Conservation (phyloP, 2,329 filamentous ascomycete genomes). For the Ustulina deusta region DNA sequence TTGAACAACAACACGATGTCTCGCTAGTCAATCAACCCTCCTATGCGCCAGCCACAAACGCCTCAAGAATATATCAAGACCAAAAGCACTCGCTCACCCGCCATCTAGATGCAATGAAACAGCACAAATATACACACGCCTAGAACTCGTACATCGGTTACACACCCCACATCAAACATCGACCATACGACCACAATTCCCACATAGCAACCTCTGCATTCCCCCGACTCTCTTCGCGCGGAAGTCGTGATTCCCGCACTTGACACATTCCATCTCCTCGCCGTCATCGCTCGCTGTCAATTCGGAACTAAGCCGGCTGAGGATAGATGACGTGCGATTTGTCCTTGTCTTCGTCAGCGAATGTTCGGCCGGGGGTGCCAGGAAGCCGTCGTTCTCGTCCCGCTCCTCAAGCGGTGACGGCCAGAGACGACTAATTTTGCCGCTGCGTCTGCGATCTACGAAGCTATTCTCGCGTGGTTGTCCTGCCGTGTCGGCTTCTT, state of each 20-base stretch:
- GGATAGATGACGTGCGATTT: slow-evolving; percentile 55
- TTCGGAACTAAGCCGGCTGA: slow-evolving; percentile 70
- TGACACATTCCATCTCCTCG: slow-evolving; percentile 65
- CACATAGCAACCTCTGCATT: slow-evolving; percentile 70
- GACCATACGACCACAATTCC: slow-evolving; percentile 60
- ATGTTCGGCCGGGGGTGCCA: slow-evolving; percentile 37
- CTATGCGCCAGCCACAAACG: neutral
- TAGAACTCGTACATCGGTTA: neutral
- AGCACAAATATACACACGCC: neutral
- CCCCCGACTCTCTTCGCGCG: slow-evolving; percentile 67
- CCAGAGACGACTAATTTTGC: slow-evolving; percentile 34
- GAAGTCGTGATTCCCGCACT: slow-evolving; percentile 72
- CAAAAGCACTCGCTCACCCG: neutral
- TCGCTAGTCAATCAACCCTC: neutral
- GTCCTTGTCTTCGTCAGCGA: slow-evolving; percentile 8
- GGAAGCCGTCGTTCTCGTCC: slow-evolving; percentile 33
- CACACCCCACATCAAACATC: slow-evolving; percentile 28
- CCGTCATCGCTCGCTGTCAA: slow-evolving; percentile 57
- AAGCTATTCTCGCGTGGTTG: neutral
- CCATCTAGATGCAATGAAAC: slow-evolving; percentile 3
- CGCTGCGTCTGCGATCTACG: slow-evolving; percentile 43
- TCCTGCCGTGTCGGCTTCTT: slow-evolving; percentile 29
- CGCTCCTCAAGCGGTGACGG: slow-evolving; percentile 35
- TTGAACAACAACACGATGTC: neutral
- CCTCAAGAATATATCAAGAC: neutral